phyloP scores from a whole-genome alignment of 2,329 filamentous ascomycete genomes.

The Hymenoscyphus fructigenus region DNA sequence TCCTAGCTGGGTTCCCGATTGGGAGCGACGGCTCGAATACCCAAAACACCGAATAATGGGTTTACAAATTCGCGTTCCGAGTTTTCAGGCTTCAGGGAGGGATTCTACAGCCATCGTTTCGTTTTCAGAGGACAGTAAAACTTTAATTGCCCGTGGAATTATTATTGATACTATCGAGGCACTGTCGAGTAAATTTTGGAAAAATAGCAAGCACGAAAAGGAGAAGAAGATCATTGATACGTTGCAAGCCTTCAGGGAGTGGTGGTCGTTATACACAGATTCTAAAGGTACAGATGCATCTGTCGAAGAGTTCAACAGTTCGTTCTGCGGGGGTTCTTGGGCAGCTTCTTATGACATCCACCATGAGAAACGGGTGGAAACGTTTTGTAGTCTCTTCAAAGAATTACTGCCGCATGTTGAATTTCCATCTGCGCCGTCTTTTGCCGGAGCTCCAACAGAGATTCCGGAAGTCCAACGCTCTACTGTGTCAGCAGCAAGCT shows the following conservation, averaged over 20 bases:
- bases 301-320: slow-evolving; percentile 10
- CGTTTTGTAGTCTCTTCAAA: slow-evolving; percentile 14
- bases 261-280: slow-evolving; percentile 12
- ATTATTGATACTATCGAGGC: slow-evolving; percentile 13
- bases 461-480: slow-evolving; percentile 6
- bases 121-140: slow-evolving; percentile 1
- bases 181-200: slow-evolving; percentile 8
- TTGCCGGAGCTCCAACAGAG: neutral
- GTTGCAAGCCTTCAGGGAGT: slow-evolving; percentile 14
- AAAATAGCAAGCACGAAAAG: slow-evolving; percentile 2
- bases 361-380: slow-evolving; percentile 2
- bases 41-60: slow-evolving; percentile 12
- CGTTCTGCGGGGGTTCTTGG: slow-evolving; percentile 18
- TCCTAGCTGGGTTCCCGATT: slow-evolving; percentile 18
- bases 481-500: slow-evolving; percentile 13
- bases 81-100: slow-evolving; percentile 10
- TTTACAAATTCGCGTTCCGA: slow-evolving; percentile 11
- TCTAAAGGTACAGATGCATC: neutral
- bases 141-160: slow-evolving; percentile 14
- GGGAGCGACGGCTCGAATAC: slow-evolving; percentile 15
- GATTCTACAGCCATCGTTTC: neutral
- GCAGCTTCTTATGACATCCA: slow-evolving; percentile 10
- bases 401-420: slow-evolving; percentile 5
- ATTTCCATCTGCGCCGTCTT: neutral
- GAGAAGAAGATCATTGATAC: slow-evolving; percentile 6